Evolutionary conservation across 2,329 filamentous ascomycete species (phyloP).

Genomic region (Polytolypa hystricis): DNA sequence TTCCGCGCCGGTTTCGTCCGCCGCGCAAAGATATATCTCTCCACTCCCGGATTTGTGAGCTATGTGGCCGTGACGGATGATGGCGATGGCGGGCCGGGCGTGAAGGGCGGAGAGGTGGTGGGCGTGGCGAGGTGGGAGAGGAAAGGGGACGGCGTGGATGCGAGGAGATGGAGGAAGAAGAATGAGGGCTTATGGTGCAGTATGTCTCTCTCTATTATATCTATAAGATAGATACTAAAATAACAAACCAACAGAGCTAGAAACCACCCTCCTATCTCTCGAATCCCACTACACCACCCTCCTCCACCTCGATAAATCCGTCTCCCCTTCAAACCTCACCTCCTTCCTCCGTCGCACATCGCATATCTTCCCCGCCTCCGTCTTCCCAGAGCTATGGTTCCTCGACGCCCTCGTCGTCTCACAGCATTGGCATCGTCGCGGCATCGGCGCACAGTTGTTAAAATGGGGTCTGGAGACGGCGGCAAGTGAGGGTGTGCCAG

Average conservation of each 20-base stretch:
- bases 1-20: constrained; percentile 12
- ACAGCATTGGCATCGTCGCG: constrained; percentile 14
- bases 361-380: constrained; percentile 9
- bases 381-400: constrained; percentile 16
- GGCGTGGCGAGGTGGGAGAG: constrained; percentile 12
- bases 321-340: constrained; percentile 4
- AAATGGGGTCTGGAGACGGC: constrained; percentile 13
- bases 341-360: constrained; percentile 4
- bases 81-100: constrained; percentile 3
- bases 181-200: constrained; percentile 3
- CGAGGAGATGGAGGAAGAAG: constrained; percentile 9
- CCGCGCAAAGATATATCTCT: constrained; percentile 10
- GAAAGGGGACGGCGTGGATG: constrained; percentile 2
- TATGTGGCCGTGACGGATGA: constrained; percentile 13
- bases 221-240: too few relatives aligned
- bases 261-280: constrained; percentile 8
- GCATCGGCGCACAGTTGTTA: constrained; percentile 15
- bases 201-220: neutral
- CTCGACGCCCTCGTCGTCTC: constrained; percentile 16
- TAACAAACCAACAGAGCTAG: constrained; percentile 11
- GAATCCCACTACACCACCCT: constrained; percentile 8
- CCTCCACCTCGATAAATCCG: constrained; percentile 9
- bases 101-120: constrained; percentile 11
- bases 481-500: constrained; percentile 12
- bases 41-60: constrained; percentile 9